phyloP scores from a whole-genome alignment of 1,284 basidiomycete genomes.

The Coniferiporia sulphurascens region DNA sequence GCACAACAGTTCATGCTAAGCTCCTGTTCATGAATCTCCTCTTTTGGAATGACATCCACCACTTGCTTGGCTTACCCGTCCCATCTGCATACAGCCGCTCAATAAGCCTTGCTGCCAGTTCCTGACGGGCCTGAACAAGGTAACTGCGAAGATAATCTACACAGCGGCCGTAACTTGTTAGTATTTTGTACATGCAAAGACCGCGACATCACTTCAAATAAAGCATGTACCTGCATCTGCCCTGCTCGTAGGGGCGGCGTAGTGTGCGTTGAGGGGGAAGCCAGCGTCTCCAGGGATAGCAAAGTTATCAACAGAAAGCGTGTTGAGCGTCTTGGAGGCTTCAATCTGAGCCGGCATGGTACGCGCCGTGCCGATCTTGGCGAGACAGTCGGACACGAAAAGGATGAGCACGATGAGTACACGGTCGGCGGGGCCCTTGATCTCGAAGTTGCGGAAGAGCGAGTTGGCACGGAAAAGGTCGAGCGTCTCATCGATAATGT shows the following conservation, averaged over 20 bases:
- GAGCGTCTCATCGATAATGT: constrained; percentile 95
- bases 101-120: constrained; percentile 81
- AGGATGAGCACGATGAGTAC: constrained; percentile 97
- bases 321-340: constrained; percentile 85
- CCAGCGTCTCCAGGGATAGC: constrained; percentile 94
- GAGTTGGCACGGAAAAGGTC: constrained; percentile 99
- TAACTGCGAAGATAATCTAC: constrained; percentile 87
- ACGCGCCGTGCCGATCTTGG: constrained; percentile 72
- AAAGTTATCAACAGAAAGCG: constrained; percentile 90
- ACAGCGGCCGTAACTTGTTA: neutral
- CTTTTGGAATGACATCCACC: constrained; percentile 99
- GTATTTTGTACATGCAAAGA: neutral
- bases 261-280: constrained; percentile 92
- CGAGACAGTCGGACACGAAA: constrained; percentile 96
- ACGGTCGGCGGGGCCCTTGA: constrained; percentile 97
- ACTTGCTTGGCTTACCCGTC: constrained; percentile 91
- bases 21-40: constrained; percentile 92
- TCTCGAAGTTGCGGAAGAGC: constrained; percentile 99
- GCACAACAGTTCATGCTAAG: constrained; percentile 46
- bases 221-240: constrained; percentile 75
- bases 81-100: constrained; percentile 87
- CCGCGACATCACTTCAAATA: neutral
- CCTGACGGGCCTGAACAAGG: constrained; percentile 89
- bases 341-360: constrained; percentile 75
- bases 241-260: constrained; percentile 74